Percentiles rank a stretch among this genome's conserved stretches.
These are phyloP conservation scores for Trematosphaeria pertusa DNA, from an alignment of 2,329 filamentous ascomycete genomes.

Conservation along the genomic window DNA sequence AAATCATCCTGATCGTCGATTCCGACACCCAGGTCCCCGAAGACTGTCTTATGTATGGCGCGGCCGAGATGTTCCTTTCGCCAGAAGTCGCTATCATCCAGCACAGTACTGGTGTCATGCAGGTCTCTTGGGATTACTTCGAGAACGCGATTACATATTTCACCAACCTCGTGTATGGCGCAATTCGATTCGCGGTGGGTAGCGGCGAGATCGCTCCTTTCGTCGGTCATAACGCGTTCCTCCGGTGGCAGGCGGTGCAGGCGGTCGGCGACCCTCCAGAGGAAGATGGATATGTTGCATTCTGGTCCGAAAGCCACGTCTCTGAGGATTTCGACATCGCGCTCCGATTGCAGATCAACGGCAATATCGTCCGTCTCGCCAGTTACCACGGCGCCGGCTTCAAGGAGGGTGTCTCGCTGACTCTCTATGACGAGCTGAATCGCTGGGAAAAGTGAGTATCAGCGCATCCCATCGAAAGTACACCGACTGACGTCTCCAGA, in stretches of 20 bases:
- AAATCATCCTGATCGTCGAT: conserved; percentile 73
- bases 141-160: conserved; percentile 79
- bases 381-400: conserved; percentile 73
- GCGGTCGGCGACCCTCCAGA: conserved; percentile 55
- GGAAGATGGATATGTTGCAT: conserved; percentile 66
- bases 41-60: conserved; percentile 79
- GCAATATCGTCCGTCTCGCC: conserved; percentile 71
- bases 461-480: not conserved
- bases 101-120: conserved; percentile 73
- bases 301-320: conserved; percentile 78
- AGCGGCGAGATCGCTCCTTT: conserved; percentile 76
- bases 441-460: conserved; percentile 67
- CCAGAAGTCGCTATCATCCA: conserved; percentile 78
- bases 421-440: conserved; percentile 72
- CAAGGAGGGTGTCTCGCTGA: conserved; percentile 75
- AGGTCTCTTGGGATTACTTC: conserved; percentile 73
- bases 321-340: conserved; percentile 80
- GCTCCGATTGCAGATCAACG: conserved; percentile 70
- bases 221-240: conserved; percentile 77
- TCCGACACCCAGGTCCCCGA: conserved; percentile 54
- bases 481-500: conserved; percentile 1
- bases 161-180: conserved; percentile 76
- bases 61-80: conserved; percentile 80
- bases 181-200: conserved; percentile 72
- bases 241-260: conserved; percentile 71